phyloP scores from a whole-genome alignment of 495 filamentous ascomycete species.

The Neurospora sp. region DNA sequence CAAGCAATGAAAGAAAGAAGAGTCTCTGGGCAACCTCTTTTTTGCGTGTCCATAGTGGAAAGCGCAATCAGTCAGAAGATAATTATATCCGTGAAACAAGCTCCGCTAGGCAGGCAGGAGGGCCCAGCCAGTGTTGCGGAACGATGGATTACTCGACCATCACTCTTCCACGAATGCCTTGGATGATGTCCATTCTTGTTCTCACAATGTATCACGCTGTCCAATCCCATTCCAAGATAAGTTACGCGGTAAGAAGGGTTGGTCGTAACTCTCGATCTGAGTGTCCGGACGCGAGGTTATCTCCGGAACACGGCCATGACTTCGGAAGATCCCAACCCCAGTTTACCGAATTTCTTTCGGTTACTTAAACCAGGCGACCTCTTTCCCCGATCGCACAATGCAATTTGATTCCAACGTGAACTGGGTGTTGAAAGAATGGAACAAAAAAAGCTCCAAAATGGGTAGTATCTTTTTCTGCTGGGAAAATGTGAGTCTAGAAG shows the following conservation, averaged over 20 bases:
- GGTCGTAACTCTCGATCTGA: not conserved
- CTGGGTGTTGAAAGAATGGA: too few relatives aligned
- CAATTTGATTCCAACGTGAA: not conserved
- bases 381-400: not conserved
- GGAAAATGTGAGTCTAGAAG: too few relatives aligned
- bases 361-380: too few relatives aligned
- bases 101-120: too few relatives aligned
- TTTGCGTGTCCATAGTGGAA: not conserved
- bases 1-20: not conserved
- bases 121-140: too few relatives aligned
- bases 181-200: not conserved
- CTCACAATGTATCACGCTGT: not conserved
- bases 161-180: not conserved
- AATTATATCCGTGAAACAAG: too few relatives aligned
- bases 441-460: too few relatives aligned
- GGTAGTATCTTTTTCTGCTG: too few relatives aligned
- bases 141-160: not conserved
- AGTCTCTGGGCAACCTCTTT: not conserved
- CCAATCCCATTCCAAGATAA: fast-evolving
- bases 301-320: not conserved
- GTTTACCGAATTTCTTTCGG: not conserved
- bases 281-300: not conserved
- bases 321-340: not conserved
- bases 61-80: not conserved
- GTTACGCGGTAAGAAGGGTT: not conserved